Percentiles rank a stretch among this genome's conserved stretches.
Conservation (phyloP, 495 filamentous ascomycete species). For the Xylaria intraflava region DNA sequence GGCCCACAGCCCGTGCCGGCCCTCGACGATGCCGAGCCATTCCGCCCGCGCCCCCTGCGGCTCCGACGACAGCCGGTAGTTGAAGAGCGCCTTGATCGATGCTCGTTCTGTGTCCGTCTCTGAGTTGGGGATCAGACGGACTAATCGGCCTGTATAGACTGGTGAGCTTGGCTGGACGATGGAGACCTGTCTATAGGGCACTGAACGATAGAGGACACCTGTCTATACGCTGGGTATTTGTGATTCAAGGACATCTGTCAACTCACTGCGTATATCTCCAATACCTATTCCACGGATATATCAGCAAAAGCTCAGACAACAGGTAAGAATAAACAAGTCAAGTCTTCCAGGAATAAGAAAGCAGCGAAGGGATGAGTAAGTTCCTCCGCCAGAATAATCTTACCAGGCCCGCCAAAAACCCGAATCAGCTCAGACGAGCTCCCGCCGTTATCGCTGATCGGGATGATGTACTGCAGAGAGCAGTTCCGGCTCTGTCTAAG, state of each 20-base stretch:
- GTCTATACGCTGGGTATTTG: too few species aligned
- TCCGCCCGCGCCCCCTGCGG: conserved; percentile 50
- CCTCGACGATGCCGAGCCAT: conserved; percentile 89
- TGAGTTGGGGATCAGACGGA: conserved; percentile 73
- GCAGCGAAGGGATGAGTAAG: not conserved
- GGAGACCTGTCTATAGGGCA: too few species aligned
- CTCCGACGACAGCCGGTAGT: conserved; percentile 66
- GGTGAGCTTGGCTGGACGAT: not conserved
- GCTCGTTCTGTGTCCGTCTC: conserved; percentile 57
- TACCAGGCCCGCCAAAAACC: conserved; percentile 78
- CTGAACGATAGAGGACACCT: too few species aligned
- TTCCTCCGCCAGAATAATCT: too few species aligned
- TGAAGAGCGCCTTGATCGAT: conserved; percentile 76
- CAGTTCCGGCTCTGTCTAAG: conserved; percentile 65
- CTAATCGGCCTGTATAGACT: conserved; percentile 59
- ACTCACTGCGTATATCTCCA: conserved; percentile 82
- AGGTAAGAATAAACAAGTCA: not conserved
- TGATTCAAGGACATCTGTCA: too few species aligned
- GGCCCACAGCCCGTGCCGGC: conserved; percentile 65
- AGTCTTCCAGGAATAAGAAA: not conserved
- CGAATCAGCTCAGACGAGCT: conserved; percentile 86
- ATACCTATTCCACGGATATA: conserved; percentile 49
- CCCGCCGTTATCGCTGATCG: conserved; percentile 92
- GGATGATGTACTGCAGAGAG: conserved; percentile 76
- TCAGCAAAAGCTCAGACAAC: not conserved